phyloP scores from a whole-genome alignment of 1,284 basidiomycete species.

The Rhodotorula mucilaginosa region DNA sequence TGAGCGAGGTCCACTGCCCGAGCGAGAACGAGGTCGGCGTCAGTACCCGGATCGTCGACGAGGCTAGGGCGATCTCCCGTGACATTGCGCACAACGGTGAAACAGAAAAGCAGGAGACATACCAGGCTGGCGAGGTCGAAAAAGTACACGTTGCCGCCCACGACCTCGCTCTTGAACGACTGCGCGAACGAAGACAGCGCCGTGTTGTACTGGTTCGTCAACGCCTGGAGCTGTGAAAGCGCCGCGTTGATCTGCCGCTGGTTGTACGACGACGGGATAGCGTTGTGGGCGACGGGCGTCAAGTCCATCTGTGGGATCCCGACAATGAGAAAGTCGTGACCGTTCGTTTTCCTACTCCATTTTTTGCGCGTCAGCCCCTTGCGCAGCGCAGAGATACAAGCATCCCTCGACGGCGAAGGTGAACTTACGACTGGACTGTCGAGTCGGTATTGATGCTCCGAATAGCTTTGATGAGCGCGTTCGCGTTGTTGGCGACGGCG shows the following conservation, averaged over 20 bases:
- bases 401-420: too few relatives aligned
- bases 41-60: background rate
- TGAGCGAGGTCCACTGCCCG: slow-evolving; percentile 31
- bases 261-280: slow-evolving; percentile 14
- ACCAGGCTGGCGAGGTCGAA: slow-evolving; percentile 32
- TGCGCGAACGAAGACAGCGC: slow-evolving; percentile 18
- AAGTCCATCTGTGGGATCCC: slow-evolving; percentile 37
- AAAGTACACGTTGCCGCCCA: slow-evolving; percentile 11
- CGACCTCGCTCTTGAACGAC: slow-evolving; percentile 7
- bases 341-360: slow-evolving; percentile 4
- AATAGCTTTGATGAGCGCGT: slow-evolving; percentile 4
- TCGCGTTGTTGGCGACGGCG: slow-evolving; percentile 18
- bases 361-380: too few relatives aligned
- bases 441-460: slow-evolving; percentile 6
- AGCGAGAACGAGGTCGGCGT: background rate
- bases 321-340: slow-evolving; percentile 30
- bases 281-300: slow-evolving; percentile 23
- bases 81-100: background rate
- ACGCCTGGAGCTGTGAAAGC: slow-evolving; percentile 20
- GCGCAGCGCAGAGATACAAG: too few relatives aligned
- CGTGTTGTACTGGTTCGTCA: slow-evolving; percentile 30
- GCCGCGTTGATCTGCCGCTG: slow-evolving; percentile 3
- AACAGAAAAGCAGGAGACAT: background rate
- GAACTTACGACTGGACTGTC: background rate
- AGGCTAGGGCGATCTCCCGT: too few relatives aligned